phyloP scores from a whole-genome alignment of 352 stramenopile species.

The Pythium brassicae region DNA sequence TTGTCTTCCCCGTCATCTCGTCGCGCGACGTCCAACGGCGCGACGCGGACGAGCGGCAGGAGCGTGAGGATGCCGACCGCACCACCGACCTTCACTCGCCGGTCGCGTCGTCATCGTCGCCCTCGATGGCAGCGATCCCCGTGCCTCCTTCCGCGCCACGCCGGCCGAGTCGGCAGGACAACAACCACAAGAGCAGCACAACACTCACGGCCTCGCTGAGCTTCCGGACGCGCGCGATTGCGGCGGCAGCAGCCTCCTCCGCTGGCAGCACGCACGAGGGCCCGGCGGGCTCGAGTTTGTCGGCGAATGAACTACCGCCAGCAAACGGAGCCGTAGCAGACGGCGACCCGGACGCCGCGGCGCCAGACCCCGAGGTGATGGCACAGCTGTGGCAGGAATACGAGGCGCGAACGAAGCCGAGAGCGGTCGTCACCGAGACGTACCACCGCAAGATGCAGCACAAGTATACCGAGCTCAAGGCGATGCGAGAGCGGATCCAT shows the following conservation, averaged over 20 bases:
- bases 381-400: conserved; percentile 67
- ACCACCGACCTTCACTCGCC: not conserved
- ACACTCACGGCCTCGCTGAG: conserved; percentile 10
- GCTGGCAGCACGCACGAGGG: not conserved
- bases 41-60: conserved; percentile 12
- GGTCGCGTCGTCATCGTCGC: conserved; percentile 9
- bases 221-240: conserved; percentile 25
- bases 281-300: not conserved
- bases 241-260: conserved; percentile 10
- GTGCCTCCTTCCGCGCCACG: conserved; percentile 17
- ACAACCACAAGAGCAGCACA: conserved; percentile 17
- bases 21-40: not conserved
- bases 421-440: conserved; percentile 36
- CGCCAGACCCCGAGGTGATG: conserved; percentile 35
- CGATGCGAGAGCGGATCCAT: conserved; percentile 42
- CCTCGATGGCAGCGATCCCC: conserved; percentile 18
- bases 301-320: not conserved
- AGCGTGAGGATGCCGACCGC: conserved; percentile 1
- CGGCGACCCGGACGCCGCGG: too few relatives aligned
- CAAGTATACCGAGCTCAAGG: conserved; percentile 58
- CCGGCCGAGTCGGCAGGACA: conserved; percentile 16
- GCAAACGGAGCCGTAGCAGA: not conserved
- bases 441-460: conserved; percentile 77
- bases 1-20: conserved; percentile 47
- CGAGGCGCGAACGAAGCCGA: conserved; percentile 35